Percentiles rank a stretch among this genome's conserved stretches.
Evolutionary conservation across 106 monocot genomes (phyloP).

Genomic region (Platanthera guangdongensis): DNA sequence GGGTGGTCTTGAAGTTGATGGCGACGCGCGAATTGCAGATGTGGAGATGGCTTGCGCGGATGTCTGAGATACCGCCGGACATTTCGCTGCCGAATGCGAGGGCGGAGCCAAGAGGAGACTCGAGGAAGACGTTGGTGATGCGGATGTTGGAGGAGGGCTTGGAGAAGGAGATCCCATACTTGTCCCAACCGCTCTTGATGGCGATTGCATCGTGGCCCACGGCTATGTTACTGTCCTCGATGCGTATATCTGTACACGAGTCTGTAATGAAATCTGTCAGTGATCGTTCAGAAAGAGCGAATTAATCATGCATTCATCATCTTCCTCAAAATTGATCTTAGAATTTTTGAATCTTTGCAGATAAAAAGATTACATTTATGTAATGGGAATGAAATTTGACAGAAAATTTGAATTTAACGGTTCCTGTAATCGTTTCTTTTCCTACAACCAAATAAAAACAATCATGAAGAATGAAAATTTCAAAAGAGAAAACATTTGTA

Average conservation of each 20-base stretch:
- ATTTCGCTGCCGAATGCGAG: slow-evolving; percentile 87
- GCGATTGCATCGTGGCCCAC: slow-evolving; percentile 64
- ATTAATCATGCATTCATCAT: not conserved
- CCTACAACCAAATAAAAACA: too few species aligned
- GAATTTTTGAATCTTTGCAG: not conserved
- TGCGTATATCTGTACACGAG: slow-evolving; percentile 67
- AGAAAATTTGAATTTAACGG: not conserved
- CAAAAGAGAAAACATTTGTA: too few species aligned
- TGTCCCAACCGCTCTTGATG: slow-evolving; percentile 90
- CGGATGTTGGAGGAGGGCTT: slow-evolving; percentile 45
- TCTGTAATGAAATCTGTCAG: slow-evolving; percentile 28
- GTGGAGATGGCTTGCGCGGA: slow-evolving; percentile 29
- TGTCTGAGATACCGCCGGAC: slow-evolving; percentile 78
- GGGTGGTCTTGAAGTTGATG: slow-evolving; percentile 56
- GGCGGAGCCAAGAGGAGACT: slow-evolving; percentile 43
- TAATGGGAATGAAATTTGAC: not conserved
- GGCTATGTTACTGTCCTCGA: slow-evolving; percentile 52
- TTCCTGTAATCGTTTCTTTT: not conserved
- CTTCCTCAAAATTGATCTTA: not conserved
- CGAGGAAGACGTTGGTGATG: slow-evolving; percentile 43
- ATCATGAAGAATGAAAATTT: too few species aligned
- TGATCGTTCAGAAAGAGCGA: not conserved
- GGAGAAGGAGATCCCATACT: slow-evolving; percentile 60
- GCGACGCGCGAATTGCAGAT: slow-evolving; percentile 45
- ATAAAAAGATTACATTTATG: not conserved